These are phyloP conservation scores for Musa itinerans DNA, from an alignment of 176 grass and related monocot genomes.

Conservation along the genomic window DNA sequence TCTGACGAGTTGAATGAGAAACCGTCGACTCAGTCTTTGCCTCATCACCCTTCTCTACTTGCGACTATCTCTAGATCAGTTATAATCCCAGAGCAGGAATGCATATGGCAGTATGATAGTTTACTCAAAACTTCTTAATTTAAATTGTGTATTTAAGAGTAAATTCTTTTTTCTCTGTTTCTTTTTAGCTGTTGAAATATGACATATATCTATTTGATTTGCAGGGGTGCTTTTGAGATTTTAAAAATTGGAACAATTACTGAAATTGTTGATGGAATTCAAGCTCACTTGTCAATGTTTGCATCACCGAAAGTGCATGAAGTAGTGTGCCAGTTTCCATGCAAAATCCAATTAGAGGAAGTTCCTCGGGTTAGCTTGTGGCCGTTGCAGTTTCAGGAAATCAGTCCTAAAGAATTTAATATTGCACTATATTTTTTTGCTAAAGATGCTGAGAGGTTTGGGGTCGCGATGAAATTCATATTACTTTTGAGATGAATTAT, in stretches of 20 bases:
- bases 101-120: constrained; percentile 88
- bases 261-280: constrained; percentile 64
- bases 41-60: constrained; percentile 37
- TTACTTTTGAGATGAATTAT: background rate
- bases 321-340: constrained; percentile 49
- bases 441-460: constrained; percentile 73
- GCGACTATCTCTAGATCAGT: constrained; percentile 31
- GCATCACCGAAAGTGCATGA: constrained; percentile 63
- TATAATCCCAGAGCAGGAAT: constrained; percentile 68
- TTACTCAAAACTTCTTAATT: constrained; percentile 14
- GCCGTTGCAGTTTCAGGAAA: constrained; percentile 66
- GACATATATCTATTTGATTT: constrained; percentile 18
- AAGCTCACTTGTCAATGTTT: constrained; percentile 72
- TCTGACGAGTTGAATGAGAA: constrained; percentile 26
- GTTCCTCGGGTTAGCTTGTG: constrained; percentile 47
- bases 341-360: constrained; percentile 60
- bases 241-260: constrained; percentile 36
- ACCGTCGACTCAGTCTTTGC: constrained; percentile 18
- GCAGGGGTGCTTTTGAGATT: constrained; percentile 85
- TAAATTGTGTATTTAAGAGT: background rate
- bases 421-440: constrained; percentile 97
- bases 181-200: too few relatives aligned
- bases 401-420: constrained; percentile 52
- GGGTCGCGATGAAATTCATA: background rate
- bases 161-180: background rate